These are phyloP conservation scores for Cytospora paraplurivora DNA, from an alignment of 2,329 filamentous ascomycete species.

Conservation along the genomic window DNA sequence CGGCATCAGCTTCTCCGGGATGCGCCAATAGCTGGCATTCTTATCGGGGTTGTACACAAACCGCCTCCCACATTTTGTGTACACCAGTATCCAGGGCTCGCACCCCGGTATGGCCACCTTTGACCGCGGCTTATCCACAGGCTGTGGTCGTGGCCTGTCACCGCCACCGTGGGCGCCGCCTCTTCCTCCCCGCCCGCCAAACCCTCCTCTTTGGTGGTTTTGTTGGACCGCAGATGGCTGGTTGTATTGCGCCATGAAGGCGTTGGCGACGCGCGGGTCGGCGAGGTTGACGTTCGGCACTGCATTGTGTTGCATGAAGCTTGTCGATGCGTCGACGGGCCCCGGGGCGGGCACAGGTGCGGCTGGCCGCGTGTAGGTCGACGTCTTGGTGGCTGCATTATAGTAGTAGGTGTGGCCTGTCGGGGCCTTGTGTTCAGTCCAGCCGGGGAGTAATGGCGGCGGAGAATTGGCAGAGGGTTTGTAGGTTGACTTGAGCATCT, in stretches of 20 bases:
- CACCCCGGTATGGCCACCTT: constrained; percentile 78
- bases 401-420: constrained; percentile 89
- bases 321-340: constrained; percentile 39
- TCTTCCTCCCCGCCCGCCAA: constrained; percentile 13
- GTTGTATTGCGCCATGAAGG: constrained; percentile 60
- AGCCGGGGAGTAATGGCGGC: constrained; percentile 72
- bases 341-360: constrained; percentile 35
- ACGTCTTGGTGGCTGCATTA: constrained; percentile 77
- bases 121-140: constrained; percentile 76
- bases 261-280: constrained; percentile 60
- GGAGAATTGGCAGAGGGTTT: constrained; percentile 53
- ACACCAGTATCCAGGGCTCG: constrained; percentile 89
- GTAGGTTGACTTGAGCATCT: constrained; percentile 79
- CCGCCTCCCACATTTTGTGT: constrained; percentile 83
- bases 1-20: constrained; percentile 82
- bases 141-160: constrained; percentile 66
- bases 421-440: constrained; percentile 92
- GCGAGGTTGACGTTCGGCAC: constrained; percentile 46
- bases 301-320: constrained; percentile 46
- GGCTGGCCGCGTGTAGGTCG: constrained; percentile 81
- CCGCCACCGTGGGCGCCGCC: constrained; percentile 56
- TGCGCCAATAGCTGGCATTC: constrained; percentile 91
- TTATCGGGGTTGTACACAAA: constrained; percentile 90
- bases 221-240: constrained; percentile 42
- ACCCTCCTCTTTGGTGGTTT: constrained; percentile 41